These are phyloP conservation scores for Nyctanthes arbortristis DNA, from an alignment of 257 asterid genomes.

Conservation along the genomic window DNA sequence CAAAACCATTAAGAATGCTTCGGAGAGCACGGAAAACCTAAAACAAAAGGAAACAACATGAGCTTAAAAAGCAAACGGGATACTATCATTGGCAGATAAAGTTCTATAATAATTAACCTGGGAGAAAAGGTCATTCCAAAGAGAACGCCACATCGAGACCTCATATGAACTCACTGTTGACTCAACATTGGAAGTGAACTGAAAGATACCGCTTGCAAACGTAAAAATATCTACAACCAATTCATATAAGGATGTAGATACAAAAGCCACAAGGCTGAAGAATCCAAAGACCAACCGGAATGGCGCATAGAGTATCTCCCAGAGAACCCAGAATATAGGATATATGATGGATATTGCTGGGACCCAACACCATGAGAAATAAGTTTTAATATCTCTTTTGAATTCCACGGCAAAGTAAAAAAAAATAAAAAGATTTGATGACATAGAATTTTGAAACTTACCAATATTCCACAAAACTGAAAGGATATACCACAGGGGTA, in stretches of 20 bases:
- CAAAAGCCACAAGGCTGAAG: slow-evolving; percentile 35
- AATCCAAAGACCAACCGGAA: slow-evolving; percentile 43
- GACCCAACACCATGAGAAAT: slow-evolving; percentile 12
- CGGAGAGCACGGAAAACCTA: slow-evolving; percentile 83
- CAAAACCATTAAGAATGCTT: slow-evolving; percentile 66
- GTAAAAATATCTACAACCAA: slow-evolving; percentile 43
- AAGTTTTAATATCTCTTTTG: slow-evolving; percentile 3
- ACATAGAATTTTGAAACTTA: slow-evolving; percentile 29
- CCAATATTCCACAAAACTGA: slow-evolving; percentile 49
- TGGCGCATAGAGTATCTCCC: slow-evolving; percentile 50
- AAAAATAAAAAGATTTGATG: background rate
- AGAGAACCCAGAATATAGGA: slow-evolving; percentile 57
- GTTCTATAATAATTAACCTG: slow-evolving; percentile 44
- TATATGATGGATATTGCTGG: slow-evolving; percentile 56
- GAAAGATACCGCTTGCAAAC: slow-evolving; percentile 49
- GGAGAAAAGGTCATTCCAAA: slow-evolving; percentile 88
- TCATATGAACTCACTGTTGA: slow-evolving; percentile 60
- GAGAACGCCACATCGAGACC: slow-evolving; percentile 79
- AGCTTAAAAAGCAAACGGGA: slow-evolving; percentile 6
- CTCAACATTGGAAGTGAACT: slow-evolving; percentile 45
- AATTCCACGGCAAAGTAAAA: background rate
- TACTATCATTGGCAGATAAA: background rate
- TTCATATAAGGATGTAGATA: slow-evolving; percentile 34
- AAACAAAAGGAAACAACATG: background rate
- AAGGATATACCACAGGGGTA: slow-evolving; percentile 58